These are phyloP conservation scores for Coniochaeta hoffmannii DNA, from an alignment of 2,329 filamentous ascomycete genomes.

Conservation along the genomic window DNA sequence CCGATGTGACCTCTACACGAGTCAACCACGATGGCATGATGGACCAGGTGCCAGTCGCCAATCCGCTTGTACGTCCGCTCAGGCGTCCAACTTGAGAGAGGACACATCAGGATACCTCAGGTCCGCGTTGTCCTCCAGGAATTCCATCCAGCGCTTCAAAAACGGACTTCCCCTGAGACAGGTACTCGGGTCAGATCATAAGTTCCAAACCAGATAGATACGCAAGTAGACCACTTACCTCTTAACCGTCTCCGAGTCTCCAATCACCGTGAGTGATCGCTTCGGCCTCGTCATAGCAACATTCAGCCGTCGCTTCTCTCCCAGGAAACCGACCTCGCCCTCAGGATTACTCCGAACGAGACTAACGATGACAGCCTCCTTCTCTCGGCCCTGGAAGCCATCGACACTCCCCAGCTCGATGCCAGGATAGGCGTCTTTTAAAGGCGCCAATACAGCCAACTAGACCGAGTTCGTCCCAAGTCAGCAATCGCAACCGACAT, in stretches of 20 bases:
- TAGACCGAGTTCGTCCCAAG: constrained; percentile 26
- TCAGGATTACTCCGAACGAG: constrained; percentile 87
- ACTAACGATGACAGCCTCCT: constrained; percentile 88
- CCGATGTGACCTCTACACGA: neutral
- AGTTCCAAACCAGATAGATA: neutral
- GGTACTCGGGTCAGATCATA: constrained; percentile 1
- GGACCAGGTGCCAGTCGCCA: too few species aligned
- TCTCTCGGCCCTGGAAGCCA: constrained; percentile 91
- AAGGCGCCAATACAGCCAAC: constrained; percentile 68
- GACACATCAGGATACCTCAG: constrained; percentile 74
- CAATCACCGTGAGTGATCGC: constrained; percentile 82
- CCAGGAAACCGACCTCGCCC: constrained; percentile 86
- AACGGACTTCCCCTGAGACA: constrained; percentile 68
- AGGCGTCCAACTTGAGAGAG: constrained; percentile 23
- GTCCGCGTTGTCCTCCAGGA: constrained; percentile 83
- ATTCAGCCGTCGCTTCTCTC: constrained; percentile 85
- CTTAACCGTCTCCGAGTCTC: constrained; percentile 88
- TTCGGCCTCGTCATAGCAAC: constrained; percentile 96
- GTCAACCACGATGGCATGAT: neutral
- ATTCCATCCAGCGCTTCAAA: constrained; percentile 84
- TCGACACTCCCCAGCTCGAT: constrained; percentile 96
- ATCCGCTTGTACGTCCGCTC: too few species aligned
- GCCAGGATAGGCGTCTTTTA: constrained; percentile 75
- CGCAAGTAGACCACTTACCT: constrained; percentile 50
- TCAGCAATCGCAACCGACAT: constrained; percentile 11